Conservation (phyloP, 768 basidiomycete genomes). For the Kwoniella bestiolae region DNA sequence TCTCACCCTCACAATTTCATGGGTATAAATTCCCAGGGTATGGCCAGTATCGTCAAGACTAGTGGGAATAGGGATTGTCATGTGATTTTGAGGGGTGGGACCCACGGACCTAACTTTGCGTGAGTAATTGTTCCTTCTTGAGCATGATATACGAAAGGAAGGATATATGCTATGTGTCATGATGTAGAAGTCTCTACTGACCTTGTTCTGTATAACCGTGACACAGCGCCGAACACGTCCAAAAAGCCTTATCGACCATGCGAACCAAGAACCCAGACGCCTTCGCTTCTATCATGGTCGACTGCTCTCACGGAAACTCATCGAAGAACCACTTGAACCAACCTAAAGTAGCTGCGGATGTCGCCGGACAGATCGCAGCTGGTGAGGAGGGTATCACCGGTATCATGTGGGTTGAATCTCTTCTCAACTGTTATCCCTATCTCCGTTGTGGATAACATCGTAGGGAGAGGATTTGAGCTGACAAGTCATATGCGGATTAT, state of each 20-base stretch:
- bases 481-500: background rate
- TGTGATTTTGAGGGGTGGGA: slow-evolving; percentile 92
- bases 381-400: slow-evolving; percentile 45
- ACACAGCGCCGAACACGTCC: slow-evolving; percentile 48
- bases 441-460: no score
- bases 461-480: no score
- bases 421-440: no score
- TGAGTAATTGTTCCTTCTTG: slow-evolving; percentile 34
- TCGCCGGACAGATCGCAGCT: slow-evolving; percentile 64
- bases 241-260: slow-evolving; percentile 47
- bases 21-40: slow-evolving; percentile 65
- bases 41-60: slow-evolving; percentile 95
- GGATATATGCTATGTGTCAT: background rate
- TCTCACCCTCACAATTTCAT: slow-evolving; percentile 95
- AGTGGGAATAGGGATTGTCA: slow-evolving; percentile 83
- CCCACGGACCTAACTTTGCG: slow-evolving; percentile 84
- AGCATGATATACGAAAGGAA: background rate
- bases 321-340: slow-evolving; percentile 89
- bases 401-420: slow-evolving; percentile 51
- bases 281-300: slow-evolving; percentile 71
- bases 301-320: slow-evolving; percentile 96
- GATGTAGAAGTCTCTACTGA: background rate
- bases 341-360: slow-evolving; percentile 82
- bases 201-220: background rate
- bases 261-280: slow-evolving; percentile 41